A percentile compares a stretch with the other conserved stretches of the same genome.
Evolutionary conservation across 2,329 filamentous ascomycete species (phyloP).

Genomic region (Neoascochyta sp.): DNA sequence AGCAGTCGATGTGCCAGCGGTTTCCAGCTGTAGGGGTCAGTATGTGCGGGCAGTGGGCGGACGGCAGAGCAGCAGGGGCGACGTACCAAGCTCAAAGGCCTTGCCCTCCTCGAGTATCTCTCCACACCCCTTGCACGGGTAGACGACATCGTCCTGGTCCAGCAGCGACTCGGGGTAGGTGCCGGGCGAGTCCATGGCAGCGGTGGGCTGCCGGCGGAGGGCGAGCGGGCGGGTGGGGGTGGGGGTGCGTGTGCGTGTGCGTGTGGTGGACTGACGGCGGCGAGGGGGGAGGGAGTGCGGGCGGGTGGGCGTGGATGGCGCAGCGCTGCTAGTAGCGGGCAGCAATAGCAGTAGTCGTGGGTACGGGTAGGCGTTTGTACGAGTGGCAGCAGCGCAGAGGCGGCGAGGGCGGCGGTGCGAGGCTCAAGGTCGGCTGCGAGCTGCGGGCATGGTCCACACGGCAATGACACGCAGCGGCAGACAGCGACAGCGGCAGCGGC

Average conservation of each 20-base stretch:
- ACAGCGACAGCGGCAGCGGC: slow-evolving; percentile 1
- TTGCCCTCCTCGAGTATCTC: slow-evolving; percentile 94
- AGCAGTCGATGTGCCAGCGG: slow-evolving; percentile 98
- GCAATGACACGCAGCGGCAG: slow-evolving; percentile 4
- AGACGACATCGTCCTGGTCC: slow-evolving; percentile 48
- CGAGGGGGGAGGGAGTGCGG: slow-evolving; percentile 1
- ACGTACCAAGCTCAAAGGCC: slow-evolving; percentile 89
- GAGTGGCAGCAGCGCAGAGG: too few species aligned
- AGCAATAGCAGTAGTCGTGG: too few species aligned
- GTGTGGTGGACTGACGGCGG: slow-evolving; percentile 1
- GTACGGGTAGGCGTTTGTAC: too few species aligned
- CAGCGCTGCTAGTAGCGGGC: too few species aligned
- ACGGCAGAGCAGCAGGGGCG: slow-evolving; percentile 20
- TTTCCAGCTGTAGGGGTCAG: slow-evolving; percentile 67
- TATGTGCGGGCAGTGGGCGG: slow-evolving; percentile 3
- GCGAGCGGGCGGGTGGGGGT: slow-evolving; percentile 1
- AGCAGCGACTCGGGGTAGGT: slow-evolving; percentile 51
- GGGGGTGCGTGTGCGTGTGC: slow-evolving; percentile 1
- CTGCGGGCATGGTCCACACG: slow-evolving; percentile 7
- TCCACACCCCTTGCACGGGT: slow-evolving; percentile 64
- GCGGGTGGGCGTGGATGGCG: not conserved
- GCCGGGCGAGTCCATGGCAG: slow-evolving; percentile 56
- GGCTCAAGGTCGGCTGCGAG: slow-evolving; percentile 1
- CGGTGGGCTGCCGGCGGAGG: slow-evolving; percentile 5
- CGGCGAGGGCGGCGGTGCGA: slow-evolving; percentile 3